phyloP scores from a whole-genome alignment of 352 stramenopile species.

The Globisporangium takayamanum region DNA sequence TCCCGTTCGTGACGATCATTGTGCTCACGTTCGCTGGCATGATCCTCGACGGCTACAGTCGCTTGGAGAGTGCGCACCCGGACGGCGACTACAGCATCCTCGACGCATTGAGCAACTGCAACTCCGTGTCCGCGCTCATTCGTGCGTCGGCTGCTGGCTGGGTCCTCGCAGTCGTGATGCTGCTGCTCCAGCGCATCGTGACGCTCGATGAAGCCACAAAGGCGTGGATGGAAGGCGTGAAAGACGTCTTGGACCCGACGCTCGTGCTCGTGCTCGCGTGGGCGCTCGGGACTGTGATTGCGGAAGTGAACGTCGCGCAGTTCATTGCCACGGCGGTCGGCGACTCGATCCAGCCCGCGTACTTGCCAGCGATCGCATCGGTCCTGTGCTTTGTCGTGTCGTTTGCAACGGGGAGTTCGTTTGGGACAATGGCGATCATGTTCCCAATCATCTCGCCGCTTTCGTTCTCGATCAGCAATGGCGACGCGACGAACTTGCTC shows the following conservation, averaged over 20 bases:
- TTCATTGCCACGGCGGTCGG: conserved; percentile 77
- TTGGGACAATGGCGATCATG: conserved; percentile 91
- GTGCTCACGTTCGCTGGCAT: conserved; percentile 81
- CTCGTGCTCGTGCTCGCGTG: conserved; percentile 87
- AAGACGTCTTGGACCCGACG: conserved; percentile 88
- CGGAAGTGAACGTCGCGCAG: conserved; percentile 77
- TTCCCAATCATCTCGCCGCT: conserved; percentile 89
- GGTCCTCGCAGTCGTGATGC: conserved; percentile 60
- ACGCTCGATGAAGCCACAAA: conserved; percentile 84
- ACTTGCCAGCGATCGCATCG: conserved; percentile 72
- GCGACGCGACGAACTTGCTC: conserved; percentile 75
- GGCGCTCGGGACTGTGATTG: conserved; percentile 83
- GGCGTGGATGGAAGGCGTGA: conserved; percentile 87
- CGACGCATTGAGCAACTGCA: conserved; percentile 70
- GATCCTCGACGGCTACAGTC: conserved; percentile 75
- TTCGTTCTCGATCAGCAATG: conserved; percentile 73
- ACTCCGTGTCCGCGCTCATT: conserved; percentile 75
- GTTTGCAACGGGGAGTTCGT: conserved; percentile 85
- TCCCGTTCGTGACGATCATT: conserved; percentile 82
- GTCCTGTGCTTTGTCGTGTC: conserved; percentile 87
- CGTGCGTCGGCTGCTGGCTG: conserved; percentile 70
- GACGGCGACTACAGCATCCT: conserved; percentile 46
- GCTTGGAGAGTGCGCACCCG: conserved; percentile 37
- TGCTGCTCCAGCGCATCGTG: conserved; percentile 81
- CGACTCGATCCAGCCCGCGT: conserved; percentile 69